Percentiles rank a stretch among this genome's conserved stretches.
phyloP scores from a whole-genome alignment of 495 filamentous ascomycete species.

The Cercophora samala region DNA sequence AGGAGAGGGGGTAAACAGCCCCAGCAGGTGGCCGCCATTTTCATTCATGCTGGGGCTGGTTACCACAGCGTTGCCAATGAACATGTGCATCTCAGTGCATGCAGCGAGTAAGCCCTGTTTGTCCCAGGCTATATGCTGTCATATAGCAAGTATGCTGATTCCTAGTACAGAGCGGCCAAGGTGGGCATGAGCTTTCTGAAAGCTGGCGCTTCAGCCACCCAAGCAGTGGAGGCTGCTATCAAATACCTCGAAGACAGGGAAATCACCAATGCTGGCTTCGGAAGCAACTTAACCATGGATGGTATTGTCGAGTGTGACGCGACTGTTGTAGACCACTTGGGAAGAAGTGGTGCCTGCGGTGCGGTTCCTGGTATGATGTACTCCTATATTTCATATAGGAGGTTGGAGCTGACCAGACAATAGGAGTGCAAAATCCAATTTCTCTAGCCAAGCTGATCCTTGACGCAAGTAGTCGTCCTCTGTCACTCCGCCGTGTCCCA shows the following conservation, averaged over 20 bases:
- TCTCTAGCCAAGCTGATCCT: conserved; percentile 78
- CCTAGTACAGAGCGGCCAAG: conserved; percentile 63
- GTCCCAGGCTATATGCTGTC: not conserved
- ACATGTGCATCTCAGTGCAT: conserved; percentile 73
- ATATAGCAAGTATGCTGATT: not conserved
- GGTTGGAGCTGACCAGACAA: not conserved
- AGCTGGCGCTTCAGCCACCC: conserved; percentile 72
- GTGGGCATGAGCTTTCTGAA: conserved; percentile 75
- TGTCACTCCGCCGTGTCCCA: conserved; percentile 82
- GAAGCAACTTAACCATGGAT: conserved; percentile 89
- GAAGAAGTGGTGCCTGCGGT: conserved; percentile 88
- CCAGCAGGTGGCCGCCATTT: conserved; percentile 60
- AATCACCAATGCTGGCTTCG: conserved; percentile 94
- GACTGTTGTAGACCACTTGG: conserved; percentile 82
- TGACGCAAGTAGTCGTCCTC: conserved; percentile 63
- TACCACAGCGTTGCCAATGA: conserved; percentile 87
- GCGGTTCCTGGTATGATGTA: conserved; percentile 73
- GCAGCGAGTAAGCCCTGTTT: conserved; percentile 66
- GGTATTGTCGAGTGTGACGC: conserved; percentile 93
- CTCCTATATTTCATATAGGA: not conserved
- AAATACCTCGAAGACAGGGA: conserved; percentile 84
- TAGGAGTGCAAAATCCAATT: conserved; percentile 91
- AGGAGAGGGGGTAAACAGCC: conserved; percentile 23
- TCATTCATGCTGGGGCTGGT: conserved; percentile 94
- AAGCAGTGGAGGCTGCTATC: conserved; percentile 91